Evolutionary conservation across 768 basidiomycete genomes (phyloP), one percentile per base, ranked within the genome.

Genomic region (Albatrellus ellisii): DNA sequence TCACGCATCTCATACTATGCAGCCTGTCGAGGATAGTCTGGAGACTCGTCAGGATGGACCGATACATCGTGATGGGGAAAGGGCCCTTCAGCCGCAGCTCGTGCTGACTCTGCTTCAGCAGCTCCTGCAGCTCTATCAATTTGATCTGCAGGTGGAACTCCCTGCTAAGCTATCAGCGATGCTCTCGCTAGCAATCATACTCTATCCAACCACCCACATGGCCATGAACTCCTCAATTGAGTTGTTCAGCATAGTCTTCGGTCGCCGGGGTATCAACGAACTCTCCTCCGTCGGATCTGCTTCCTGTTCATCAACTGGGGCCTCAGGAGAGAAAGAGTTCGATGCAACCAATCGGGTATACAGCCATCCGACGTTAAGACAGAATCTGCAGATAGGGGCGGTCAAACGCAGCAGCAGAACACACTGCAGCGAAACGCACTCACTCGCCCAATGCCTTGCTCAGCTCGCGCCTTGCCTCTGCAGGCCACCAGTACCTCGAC

Each of bases 1-100:
- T 95, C n/a, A 97, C 92, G 57, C 89, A 92, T 22, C 92, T 75
- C 84, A 98, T 95, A 50, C 87, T 86, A 57, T 98, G 95, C 43
- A 99, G 61, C 55, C 74, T 79, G 54, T 92, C 90, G 47, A 94
- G 61, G 25, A 92, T 89, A 1, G 76, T 77, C 58, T 94, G 88
- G 47, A 90, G 54, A 52, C 84, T 83, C 1, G 77, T 80, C 60
- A 90, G 63, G 47, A 90, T 76, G 6, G 79, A 76, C 10, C 87
- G 79, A 53, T 98, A 99, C 7, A 91, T 63, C 36, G 73, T 61
- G 12, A 86, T 74, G 2, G 94, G 94, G 62, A 97, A 98, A 0
- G 92, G 90, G 0, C 95, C 95, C 56, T 98, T 99, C 44, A 97
- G 59, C 24, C 95, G 79, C 5, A 92, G 92, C 54, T 99, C 95